Evolutionary conservation across 257 asterid species (phyloP), one percentile per base, ranked within the genome.

Genomic region (Plantago ovata): DNA sequence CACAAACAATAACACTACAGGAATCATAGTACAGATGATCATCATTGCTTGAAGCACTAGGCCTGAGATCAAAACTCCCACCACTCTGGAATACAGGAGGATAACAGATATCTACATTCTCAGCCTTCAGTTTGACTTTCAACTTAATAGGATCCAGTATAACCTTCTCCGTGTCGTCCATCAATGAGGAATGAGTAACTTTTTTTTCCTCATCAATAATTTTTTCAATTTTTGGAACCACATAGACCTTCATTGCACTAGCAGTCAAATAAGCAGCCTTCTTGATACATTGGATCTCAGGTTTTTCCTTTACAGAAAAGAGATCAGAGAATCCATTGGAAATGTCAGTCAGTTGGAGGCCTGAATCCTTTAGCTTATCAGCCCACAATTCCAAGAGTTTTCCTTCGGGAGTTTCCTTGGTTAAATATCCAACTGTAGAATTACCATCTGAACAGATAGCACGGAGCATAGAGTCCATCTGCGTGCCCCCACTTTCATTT

Each of bases 41-140:
- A 28, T 84, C 91, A 62, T 77, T 76, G 74, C 91, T 87, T 16
- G 80, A 58, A 18, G 95, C 94, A 74, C 83, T 78, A 24, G 95
- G 95, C 39, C 82, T 62, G 10, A 87, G 80, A 75, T 87, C 88
- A 61, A 84, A 87, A 12, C 39, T 64, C 13, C 87, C 95, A 56
- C 95, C 96, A 58, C 94, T 85, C 73, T 88, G 94, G 70, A 88
- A 79, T 40, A 85, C 84, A 3, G 95, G 95, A 43, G 96, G 95
- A 72, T 89, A 85, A 70, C 95, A 89, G 22, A 89, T 85, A 73
- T 83, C 95, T 4, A 83, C 82, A 60, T 83, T 89, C 24, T 89
- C 95, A 58, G 95, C 80, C 68, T 76, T 83, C 66, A 85, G 75
- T 62, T 83, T 83, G 48, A 83, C 86, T 28, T 81, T 78, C 56